Percentiles rank a stretch among this genome's conserved stretches.
These are phyloP conservation scores for Xylariaceae sp. DNA, from an alignment of 2,329 filamentous ascomycete genomes.

Conservation along the genomic window DNA sequence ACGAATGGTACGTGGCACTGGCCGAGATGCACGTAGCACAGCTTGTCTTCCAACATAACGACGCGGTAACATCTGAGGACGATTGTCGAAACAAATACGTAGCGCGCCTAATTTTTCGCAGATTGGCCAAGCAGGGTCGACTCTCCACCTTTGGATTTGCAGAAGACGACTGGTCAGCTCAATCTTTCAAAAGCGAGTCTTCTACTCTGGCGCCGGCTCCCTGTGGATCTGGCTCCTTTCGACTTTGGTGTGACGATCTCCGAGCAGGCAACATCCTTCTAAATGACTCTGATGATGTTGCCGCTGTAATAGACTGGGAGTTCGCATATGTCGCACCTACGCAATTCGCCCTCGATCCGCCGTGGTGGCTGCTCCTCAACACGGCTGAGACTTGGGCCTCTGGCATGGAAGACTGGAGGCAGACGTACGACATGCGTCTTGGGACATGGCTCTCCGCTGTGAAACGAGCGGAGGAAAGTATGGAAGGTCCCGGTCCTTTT, in stretches of 20 bases:
- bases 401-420: too few species aligned
- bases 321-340: conserved; percentile 45
- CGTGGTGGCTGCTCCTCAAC: conserved; percentile 49
- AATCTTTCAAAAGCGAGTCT: too few species aligned
- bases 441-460: too few species aligned
- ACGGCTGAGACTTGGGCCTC: conserved; percentile 46
- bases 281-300: conserved; percentile 38
- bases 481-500: too few species aligned
- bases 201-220: conserved; percentile 26
- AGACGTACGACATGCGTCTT: too few species aligned
- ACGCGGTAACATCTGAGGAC: conserved; percentile 44
- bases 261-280: conserved; percentile 24
- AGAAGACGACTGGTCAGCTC: too few species aligned
- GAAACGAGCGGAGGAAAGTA: conserved; percentile 28
- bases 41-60: conserved; percentile 53
- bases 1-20: too few species aligned
- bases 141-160: too few species aligned
- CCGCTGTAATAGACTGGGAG: conserved; percentile 51
- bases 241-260: conserved; percentile 21
- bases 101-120: conserved; percentile 50
- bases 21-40: too few species aligned
- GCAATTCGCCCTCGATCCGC: conserved; percentile 45
- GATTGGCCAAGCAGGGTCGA: conserved; percentile 32
- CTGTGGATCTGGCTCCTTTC: conserved; percentile 35
- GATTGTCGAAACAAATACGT: conserved; percentile 53